Percentiles rank a stretch among this genome's conserved stretches.
Evolutionary conservation across 345 rosid species (phyloP).

Genomic region (Bruguiera parviflora): DNA sequence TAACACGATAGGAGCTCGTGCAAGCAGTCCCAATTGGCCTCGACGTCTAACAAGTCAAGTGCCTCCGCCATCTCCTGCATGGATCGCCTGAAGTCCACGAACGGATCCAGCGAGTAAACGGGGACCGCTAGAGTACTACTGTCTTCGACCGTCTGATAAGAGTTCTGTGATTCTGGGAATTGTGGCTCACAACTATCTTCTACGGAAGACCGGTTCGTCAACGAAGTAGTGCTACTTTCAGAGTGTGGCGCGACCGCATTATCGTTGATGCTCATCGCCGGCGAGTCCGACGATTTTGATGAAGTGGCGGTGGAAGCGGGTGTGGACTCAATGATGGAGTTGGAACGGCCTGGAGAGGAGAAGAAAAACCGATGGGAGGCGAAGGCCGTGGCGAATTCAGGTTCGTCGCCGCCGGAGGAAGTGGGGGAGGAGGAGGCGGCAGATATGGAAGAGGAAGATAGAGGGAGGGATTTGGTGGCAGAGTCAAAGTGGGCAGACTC

Average conservation of each 20-base stretch:
- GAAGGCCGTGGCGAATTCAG: conserved; percentile 61
- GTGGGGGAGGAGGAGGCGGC: conserved; percentile 14
- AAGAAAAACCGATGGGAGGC: conserved; percentile 91
- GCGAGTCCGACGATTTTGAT: conserved; percentile 22
- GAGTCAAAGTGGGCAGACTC: conserved; percentile 15
- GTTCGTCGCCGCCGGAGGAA: conserved; percentile 32
- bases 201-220: background rate
- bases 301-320: conserved; percentile 25
- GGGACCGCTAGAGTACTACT: conserved; percentile 46
- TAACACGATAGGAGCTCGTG: conserved; percentile 74
- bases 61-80: conserved; percentile 99
- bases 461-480: conserved; percentile 14
- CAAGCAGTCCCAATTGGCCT: conserved; percentile 64
- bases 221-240: background rate
- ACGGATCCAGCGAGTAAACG: conserved; percentile 80
- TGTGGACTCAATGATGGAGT: conserved; percentile 70
- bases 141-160: conserved; percentile 22
- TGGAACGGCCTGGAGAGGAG: conserved; percentile 86
- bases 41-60: conserved; percentile 44
- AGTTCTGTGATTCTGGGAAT: background rate
- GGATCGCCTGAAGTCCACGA: conserved; percentile 74
- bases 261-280: background rate
- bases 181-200: background rate
- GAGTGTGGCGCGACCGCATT: background rate
- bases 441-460: conserved; percentile 2